phyloP scores from a whole-genome alignment of 495 filamentous ascomycete species.

The Patellaria atrata region DNA sequence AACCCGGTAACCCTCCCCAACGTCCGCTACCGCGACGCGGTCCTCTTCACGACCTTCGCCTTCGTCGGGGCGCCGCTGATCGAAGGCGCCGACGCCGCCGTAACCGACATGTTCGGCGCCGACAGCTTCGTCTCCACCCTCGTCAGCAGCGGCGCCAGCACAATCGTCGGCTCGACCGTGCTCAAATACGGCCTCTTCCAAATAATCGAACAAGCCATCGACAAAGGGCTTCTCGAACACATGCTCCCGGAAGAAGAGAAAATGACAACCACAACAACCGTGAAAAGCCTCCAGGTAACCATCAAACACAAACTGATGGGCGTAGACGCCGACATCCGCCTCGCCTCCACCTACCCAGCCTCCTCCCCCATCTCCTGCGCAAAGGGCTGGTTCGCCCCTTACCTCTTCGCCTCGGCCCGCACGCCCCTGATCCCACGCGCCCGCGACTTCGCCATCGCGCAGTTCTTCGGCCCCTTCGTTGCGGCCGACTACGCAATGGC shows the following conservation, averaged over 20 bases:
- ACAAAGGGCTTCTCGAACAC: constrained; percentile 30
- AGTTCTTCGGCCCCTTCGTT: constrained; percentile 29
- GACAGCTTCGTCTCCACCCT: constrained; percentile 28
- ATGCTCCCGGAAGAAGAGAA: constrained; percentile 32
- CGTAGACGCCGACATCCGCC: constrained; percentile 27
- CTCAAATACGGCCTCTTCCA: constrained; percentile 30
- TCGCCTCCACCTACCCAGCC: constrained; percentile 19
- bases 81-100: constrained; percentile 19
- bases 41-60: constrained; percentile 29
- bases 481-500: constrained; percentile 27
- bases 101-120: constrained; percentile 22
- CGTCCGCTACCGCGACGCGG: constrained; percentile 29
- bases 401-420: constrained; percentile 28
- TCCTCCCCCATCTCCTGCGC: constrained; percentile 20
- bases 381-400: constrained; percentile 31
- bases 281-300: constrained; percentile 29
- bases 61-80: constrained; percentile 25
- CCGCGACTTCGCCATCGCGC: constrained; percentile 28
- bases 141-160: constrained; percentile 24
- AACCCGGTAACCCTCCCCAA: constrained; percentile 32
- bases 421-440: constrained; percentile 24
- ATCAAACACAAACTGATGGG: constrained; percentile 33
- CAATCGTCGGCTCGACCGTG: constrained; percentile 21
- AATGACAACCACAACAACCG: constrained; percentile 27
- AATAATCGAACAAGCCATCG: constrained; percentile 30